phyloP scores from a whole-genome alignment of 192 early-diverging fungal species.

The Mortierella claussenii region DNA sequence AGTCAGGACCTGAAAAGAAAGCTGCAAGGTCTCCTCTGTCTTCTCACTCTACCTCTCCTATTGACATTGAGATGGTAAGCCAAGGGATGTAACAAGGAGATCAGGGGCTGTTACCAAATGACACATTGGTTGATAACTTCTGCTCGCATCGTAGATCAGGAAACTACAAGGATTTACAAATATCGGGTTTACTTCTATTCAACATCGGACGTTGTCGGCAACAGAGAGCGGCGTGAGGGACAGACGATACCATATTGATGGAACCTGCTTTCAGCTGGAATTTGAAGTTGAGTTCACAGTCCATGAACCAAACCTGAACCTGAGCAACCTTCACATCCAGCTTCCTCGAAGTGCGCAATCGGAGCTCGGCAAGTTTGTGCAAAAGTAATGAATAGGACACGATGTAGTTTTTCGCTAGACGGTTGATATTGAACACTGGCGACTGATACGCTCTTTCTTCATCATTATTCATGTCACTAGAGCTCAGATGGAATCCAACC shows the following conservation, averaged over 20 bases:
- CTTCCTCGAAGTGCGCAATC: slow-evolving; percentile 9
- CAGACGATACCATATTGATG: slow-evolving; percentile 21
- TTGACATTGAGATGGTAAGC: slow-evolving; percentile 23
- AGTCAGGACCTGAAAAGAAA: not conserved
- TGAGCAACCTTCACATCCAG: slow-evolving; percentile 8
- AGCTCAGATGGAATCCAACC: slow-evolving; percentile 4
- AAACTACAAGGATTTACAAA: slow-evolving; percentile 33
- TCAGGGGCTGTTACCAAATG: not conserved
- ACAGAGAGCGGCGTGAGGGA: not conserved
- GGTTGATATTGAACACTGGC: no score
- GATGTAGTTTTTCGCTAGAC: not conserved
- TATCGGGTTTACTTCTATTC: slow-evolving; percentile 32
- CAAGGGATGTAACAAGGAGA: not conserved
- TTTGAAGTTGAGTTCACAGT: slow-evolving; percentile 36
- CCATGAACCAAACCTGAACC: slow-evolving; percentile 20
- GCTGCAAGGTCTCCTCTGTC: slow-evolving; percentile 8
- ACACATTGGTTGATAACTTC: not conserved
- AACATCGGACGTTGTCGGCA: slow-evolving; percentile 9
- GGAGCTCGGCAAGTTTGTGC: slow-evolving; percentile 20
- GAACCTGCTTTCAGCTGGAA: slow-evolving; percentile 26
- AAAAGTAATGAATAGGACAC: not conserved
- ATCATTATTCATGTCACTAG: slow-evolving; percentile 6
- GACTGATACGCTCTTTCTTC: not conserved
- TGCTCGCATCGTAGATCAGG: slow-evolving; percentile 5
- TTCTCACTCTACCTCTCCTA: not conserved